Evolutionary conservation across 495 filamentous ascomycete species (phyloP).

Genomic region (Podospora sp.): DNA sequence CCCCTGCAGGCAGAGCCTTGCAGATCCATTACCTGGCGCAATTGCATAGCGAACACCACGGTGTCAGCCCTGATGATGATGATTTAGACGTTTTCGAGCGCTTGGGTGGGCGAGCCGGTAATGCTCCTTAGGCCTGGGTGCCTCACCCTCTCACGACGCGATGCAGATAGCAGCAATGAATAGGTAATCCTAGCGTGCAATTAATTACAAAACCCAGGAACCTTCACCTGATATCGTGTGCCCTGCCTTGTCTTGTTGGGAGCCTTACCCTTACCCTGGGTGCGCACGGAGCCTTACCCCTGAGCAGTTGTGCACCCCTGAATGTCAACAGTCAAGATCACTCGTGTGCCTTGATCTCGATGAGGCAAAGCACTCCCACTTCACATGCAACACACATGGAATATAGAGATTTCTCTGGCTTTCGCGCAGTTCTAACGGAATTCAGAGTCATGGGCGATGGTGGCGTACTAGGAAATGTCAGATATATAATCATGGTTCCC

Average conservation of each 20-base stretch:
- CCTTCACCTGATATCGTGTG: not conserved
- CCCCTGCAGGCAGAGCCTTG: not conserved
- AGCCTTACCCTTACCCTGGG: too few species aligned
- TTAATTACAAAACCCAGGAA: not conserved
- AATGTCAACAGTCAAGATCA: not conserved
- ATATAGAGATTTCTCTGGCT: not conserved
- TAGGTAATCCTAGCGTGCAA: not conserved
- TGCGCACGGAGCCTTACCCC: too few species aligned
- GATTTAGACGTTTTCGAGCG: not conserved
- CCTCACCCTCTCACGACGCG: not conserved
- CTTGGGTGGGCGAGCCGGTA: not conserved
- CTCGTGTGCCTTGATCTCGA: not conserved
- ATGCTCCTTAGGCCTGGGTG: not conserved
- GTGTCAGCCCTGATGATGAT: not conserved
- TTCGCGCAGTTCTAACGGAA: not conserved
- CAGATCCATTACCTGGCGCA: too few species aligned
- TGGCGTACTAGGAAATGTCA: not conserved
- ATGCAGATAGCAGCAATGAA: not conserved
- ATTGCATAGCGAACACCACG: not conserved
- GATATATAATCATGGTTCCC: not conserved
- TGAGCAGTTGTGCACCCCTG: not conserved
- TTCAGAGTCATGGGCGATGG: too few species aligned
- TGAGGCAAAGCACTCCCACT: not conserved
- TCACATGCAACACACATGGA: not conserved
- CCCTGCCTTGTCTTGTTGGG: not conserved